Percentiles rank a stretch among this genome's conserved stretches.
phyloP scores from a whole-genome alignment of 2,329 filamentous ascomycete species.

The Raffaelea albimanens region DNA sequence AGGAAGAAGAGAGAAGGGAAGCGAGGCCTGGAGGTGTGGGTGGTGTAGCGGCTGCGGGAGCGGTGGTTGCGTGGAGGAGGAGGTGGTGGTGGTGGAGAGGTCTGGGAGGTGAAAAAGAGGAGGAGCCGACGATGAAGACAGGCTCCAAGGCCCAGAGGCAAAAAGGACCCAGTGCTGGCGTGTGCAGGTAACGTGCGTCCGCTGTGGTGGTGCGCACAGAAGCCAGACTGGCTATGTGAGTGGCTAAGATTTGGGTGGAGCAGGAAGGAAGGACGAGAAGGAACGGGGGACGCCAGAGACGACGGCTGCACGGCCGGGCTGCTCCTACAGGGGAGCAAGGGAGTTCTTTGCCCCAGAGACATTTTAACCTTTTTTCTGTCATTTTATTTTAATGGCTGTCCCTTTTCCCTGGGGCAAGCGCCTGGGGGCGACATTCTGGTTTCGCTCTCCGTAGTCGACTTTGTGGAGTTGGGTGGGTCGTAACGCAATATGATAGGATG shows the following conservation, averaged over 20 bases:
- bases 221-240: background rate
- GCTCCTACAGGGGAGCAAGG: too few species aligned
- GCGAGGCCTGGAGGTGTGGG: background rate
- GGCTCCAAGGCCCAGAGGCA: background rate
- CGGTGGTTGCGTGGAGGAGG: background rate
- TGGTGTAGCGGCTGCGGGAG: background rate
- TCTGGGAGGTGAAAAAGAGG: background rate
- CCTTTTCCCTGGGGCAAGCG: background rate
- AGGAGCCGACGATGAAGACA: background rate
- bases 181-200: too few species aligned
- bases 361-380: background rate
- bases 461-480: slow-evolving; percentile 4
- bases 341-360: background rate
- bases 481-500: slow-evolving; percentile 2
- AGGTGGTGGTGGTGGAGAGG: background rate
- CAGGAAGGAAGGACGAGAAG: background rate
- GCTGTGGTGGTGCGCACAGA: background rate
- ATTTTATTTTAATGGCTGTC: background rate
- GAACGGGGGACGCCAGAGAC: background rate
- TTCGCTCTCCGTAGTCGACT: background rate
- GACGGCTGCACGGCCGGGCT: too few species aligned
- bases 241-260: background rate
- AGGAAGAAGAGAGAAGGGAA: background rate
- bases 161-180: background rate
- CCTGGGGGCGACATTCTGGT: too few species aligned